Base-by-base conservation (phyloP, 1,284 basidiomycete genomes). In the Marasmius tenuissimus region DNA sequence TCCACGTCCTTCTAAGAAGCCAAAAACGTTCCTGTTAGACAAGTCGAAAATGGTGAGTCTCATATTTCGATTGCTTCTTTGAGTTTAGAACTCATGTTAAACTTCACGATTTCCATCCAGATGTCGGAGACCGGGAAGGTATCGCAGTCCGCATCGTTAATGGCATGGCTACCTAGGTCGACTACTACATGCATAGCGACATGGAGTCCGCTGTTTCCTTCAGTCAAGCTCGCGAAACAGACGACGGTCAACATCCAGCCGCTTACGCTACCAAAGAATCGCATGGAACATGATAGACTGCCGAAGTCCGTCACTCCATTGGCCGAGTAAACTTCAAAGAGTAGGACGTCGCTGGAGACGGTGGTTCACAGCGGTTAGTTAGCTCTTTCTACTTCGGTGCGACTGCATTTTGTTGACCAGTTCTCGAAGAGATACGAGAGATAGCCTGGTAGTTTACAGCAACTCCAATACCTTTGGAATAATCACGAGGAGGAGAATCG, bases 51-150 rank as follows among this genome's bases (percentile, higher is more conserved):
- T 40, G 33, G 50, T 52, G 34, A 33, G 50, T n/a, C n/a, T n/a
- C n/a, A n/a, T n/a, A n/a, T 52, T 22, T 52, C 12, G 14, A 16
- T 20, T 20, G 5, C 12, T 20, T 52, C 33, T 52, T 37, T 22
- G 14, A 16, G 16, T 4, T 4, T 20, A 8, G 7, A n/a, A n/a
- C 5, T 22, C 33, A n/a, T n/a, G n/a, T n/a, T n/a, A n/a, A n/a
- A n/a, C n/a, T n/a, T n/a, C 5, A 52, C 5, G 6, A 6, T 33
- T 52, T 33, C 5, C 8, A 20, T 4, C 42, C 50, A 52, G 50
- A 56, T 56, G 54, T 56, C 14, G 54, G 54, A 22, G 54, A 56
- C 54, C 39, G 54, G 54, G 54, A 56, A 18, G 33, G 54, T 38
- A 27, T 56, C n/a, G 18, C 54, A 4, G 54, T 56, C 37, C 54